A percentile compares a stretch with the other conserved stretches of the same genome.
These are phyloP conservation scores for Lichtheimia ornata DNA, from an alignment of 371 early-diverging fungal species.

Conservation along the genomic window DNA sequence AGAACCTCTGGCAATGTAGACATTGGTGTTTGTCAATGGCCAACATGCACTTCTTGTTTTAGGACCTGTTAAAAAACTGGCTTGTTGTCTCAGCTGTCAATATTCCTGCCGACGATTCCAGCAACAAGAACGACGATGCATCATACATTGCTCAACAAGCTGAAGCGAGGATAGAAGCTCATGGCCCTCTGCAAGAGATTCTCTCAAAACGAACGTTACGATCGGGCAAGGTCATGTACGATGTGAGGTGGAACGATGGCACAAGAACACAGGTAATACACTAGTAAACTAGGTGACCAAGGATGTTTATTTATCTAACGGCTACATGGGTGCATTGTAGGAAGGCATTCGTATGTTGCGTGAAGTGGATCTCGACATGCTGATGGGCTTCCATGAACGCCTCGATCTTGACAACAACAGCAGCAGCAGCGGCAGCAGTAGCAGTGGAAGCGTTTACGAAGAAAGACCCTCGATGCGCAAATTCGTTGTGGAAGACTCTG, in stretches of 20 bases:
- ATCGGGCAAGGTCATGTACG: conserved; percentile 8
- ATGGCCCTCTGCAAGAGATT: neutral
- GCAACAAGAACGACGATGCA: too few species aligned
- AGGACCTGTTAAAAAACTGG: too few species aligned
- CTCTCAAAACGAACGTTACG: neutral
- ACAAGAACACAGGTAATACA: conserved; percentile 8
- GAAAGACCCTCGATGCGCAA: neutral
- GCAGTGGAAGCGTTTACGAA: neutral
- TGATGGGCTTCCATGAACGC: neutral
- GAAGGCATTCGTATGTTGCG: neutral
- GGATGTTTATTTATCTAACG: neutral
- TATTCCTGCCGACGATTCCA: too few species aligned
- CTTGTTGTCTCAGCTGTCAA: too few species aligned
- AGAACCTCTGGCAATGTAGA: too few species aligned
- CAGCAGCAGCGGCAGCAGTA: neutral
- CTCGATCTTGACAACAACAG: neutral
- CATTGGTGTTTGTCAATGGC: too few species aligned
- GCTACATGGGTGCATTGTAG: neutral
- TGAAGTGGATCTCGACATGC: neutral
- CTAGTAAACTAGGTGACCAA: neutral
- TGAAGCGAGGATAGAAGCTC: neutral
- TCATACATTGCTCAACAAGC: too few species aligned
- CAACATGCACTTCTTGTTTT: too few species aligned
- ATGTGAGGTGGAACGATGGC: conserved; percentile 11
- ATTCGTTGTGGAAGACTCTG: too few species aligned